Base-by-base conservation (phyloP, 1,284 basidiomycete genomes). In the Puccinia horiana region DNA sequence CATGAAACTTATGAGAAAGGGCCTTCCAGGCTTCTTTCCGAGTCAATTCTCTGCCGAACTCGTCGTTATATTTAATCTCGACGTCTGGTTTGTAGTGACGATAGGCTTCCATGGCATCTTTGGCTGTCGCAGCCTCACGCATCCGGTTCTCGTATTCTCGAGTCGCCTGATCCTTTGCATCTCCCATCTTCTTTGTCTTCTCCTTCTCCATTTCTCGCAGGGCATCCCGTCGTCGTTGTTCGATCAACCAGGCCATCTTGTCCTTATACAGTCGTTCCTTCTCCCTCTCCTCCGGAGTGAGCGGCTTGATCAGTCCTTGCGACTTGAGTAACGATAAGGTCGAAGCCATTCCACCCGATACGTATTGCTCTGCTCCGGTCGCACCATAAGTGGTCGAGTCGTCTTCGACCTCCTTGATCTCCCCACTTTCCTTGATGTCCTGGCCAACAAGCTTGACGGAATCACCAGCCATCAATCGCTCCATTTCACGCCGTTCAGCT, bases 71-170 rank as follows among this genome's bases (percentile, higher is more conserved):
- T 83, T 93, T 93, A 86, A 99, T 94, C 84, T 96, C 94, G 85
- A 99, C 90, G 87, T 97, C 95, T 0, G 97, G 97, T 88, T 96
- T 97, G 90, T 99, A 99, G 86, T 93, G 90, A 88, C 92, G 93
- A 90, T 93, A 99, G 72, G 91, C 87, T 54, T 97, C 94, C 84
- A 95, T 88, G 67, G 91, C 91, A 40, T 93, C 91, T 58, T 93
- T 91, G 11, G 95, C 93, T 84, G 98, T 95, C 84, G 94, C 92
- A 86, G 95, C 92, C 86, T 99, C 97, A 37, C 96, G 91, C 84
- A 92, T 87, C 81, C 94, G 91, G 86, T 98, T 98, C 88, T 98
- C 95, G 86, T 94, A 95, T 88, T 99, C 97, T 81, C 96, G 91
- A 83, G 94, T 93, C 29, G 94, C 92, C 88, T 98, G 96, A 86